Conservation (phyloP, 352 stramenopile genomes). For the Phytophthora foliorum region DNA sequence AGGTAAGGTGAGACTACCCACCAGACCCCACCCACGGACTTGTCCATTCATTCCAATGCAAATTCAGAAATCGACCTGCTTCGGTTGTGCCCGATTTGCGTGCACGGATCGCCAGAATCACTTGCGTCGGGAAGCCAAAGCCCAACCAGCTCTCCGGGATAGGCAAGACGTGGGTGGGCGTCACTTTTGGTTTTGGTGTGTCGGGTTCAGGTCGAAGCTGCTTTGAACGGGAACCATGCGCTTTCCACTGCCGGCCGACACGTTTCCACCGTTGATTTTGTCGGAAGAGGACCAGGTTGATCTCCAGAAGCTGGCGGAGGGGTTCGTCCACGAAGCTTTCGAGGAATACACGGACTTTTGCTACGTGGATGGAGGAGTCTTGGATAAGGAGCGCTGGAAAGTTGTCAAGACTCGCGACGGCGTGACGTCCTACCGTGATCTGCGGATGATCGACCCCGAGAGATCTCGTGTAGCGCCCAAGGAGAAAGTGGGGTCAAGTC, state of each 20-base stretch:
- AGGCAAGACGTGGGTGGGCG: constrained; percentile 1
- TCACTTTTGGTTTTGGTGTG: constrained; percentile 24
- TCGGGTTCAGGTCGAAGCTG: constrained; percentile 4
- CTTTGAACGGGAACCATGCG: constrained; percentile 23
- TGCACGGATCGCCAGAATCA: constrained; percentile 9
- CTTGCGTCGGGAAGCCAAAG: constrained; percentile 14
- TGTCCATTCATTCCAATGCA: constrained; percentile 4
- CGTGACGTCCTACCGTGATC: constrained; percentile 41
- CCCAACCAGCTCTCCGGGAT: constrained; percentile 13
- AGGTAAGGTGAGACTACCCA: constrained; percentile 1
- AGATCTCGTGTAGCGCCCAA: constrained; percentile 27
- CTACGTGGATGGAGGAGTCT: constrained; percentile 26
- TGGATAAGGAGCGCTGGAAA: constrained; percentile 56
- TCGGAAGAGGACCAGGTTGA: constrained; percentile 42
- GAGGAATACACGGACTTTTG: constrained; percentile 53
- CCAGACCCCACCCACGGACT: background rate
- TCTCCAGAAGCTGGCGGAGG: constrained; percentile 34
- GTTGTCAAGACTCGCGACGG: constrained; percentile 38
- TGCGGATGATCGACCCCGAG: constrained; percentile 24
- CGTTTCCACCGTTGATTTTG: constrained; percentile 47
- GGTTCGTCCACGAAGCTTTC: constrained; percentile 48
- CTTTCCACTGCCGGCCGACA: constrained; percentile 40
- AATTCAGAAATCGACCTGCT: background rate
- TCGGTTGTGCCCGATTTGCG: too few relatives aligned
- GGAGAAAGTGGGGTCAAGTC: constrained; percentile 33